A percentile compares a stretch with the other conserved stretches of the same genome.
Conservation (phyloP, 202 grass and related monocot genomes). For the Sporobolus alterniflorus region DNA sequence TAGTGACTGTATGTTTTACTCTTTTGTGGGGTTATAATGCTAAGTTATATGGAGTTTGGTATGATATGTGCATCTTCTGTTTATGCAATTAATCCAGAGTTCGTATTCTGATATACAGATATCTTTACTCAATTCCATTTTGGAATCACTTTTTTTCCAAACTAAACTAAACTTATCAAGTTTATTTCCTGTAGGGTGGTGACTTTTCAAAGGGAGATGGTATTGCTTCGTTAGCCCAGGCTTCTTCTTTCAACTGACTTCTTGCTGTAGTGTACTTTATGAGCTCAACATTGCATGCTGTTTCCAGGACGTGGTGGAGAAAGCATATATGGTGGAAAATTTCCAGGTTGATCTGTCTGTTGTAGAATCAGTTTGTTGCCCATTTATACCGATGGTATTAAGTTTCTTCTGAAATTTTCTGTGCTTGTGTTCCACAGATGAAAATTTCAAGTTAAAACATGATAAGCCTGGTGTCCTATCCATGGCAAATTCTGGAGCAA, state of each 20-base stretch:
- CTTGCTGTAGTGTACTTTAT: constrained; percentile 70
- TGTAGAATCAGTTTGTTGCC: constrained; percentile 9
- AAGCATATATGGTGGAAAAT: constrained; percentile 87
- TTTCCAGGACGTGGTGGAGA: constrained; percentile 92
- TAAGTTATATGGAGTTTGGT: not conserved
- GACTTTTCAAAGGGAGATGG: constrained; percentile 84
- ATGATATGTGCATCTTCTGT: not conserved
- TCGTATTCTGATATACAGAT: not conserved
- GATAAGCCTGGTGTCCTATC: constrained; percentile 68
- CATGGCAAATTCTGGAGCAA: constrained; percentile 70
- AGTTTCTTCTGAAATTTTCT: constrained; percentile 25
- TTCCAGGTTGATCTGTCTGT: constrained; percentile 49
- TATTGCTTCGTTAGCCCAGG: constrained; percentile 81
- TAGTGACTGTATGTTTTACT: not conserved
- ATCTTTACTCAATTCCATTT: not conserved
- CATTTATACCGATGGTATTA: constrained; percentile 5
- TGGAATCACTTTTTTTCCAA: not conserved
- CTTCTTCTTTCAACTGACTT: constrained; percentile 87
- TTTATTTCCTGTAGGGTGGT: constrained; percentile 61
- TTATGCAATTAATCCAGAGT: not conserved
- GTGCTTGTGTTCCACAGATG: constrained; percentile 46
- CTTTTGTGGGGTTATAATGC: constrained; percentile 4
- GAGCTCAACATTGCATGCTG: constrained; percentile 68
- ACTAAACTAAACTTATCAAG: constrained; percentile 37
- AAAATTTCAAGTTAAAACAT: constrained; percentile 76